Conservation (phyloP, 106 monocot species). For the Cymbidium sinense region DNA sequence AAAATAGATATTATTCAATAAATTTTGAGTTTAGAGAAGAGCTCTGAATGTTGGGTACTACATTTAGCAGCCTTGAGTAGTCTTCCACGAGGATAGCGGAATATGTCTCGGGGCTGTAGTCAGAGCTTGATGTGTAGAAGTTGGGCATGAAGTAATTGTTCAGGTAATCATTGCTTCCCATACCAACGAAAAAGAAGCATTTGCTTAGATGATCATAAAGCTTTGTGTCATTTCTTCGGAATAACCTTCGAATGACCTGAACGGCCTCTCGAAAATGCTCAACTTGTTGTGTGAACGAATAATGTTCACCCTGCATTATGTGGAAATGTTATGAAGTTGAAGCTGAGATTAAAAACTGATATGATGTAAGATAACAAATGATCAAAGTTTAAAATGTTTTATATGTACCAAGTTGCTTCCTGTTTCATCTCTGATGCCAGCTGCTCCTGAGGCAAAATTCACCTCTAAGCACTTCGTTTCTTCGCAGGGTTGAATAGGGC, state of each 20-base stretch:
- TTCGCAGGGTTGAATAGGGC: constrained; percentile 32
- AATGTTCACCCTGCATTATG: constrained; percentile 50
- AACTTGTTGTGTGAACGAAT: constrained; percentile 42
- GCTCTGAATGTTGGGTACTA: not conserved
- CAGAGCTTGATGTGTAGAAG: constrained; percentile 24
- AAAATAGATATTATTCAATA: not conserved
- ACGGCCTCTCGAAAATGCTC: constrained; percentile 37
- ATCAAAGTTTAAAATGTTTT: not conserved
- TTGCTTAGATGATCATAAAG: constrained; percentile 28
- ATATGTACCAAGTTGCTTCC: constrained; percentile 58
- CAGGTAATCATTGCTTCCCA: constrained; percentile 68
- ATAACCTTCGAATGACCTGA: constrained; percentile 18
- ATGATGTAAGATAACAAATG: not conserved
- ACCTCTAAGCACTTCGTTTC: constrained; percentile 32
- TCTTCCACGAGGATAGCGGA: constrained; percentile 45
- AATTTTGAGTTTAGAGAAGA: not conserved
- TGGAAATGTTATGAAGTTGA: not conserved
- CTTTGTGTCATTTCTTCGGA: constrained; percentile 36
- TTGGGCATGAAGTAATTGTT: constrained; percentile 76
- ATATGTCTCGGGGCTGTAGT: constrained; percentile 34
- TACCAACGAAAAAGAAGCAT: constrained; percentile 42
- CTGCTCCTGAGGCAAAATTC: constrained; percentile 77
- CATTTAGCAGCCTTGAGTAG: constrained; percentile 47
- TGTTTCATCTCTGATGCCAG: constrained; percentile 65
- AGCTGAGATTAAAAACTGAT: not conserved